phyloP scores from a whole-genome alignment of 2,329 filamentous ascomycete species.

The Nemania diffusa region DNA sequence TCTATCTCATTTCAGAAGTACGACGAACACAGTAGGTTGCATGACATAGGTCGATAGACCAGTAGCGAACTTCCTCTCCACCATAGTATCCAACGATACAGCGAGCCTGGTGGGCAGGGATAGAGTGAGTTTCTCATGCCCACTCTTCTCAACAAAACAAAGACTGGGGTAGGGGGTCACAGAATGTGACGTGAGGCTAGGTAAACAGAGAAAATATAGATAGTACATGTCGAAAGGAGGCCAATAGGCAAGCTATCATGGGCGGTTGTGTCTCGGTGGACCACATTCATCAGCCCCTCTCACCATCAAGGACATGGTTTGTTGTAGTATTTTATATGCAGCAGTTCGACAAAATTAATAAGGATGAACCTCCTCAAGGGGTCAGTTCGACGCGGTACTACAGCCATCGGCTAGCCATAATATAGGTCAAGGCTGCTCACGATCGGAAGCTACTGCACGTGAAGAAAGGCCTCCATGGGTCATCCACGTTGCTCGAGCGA shows the following conservation, averaged over 20 bases:
- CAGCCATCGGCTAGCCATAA: slow-evolving; percentile 34
- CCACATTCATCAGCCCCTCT: slow-evolving; percentile 12
- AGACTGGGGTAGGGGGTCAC: slow-evolving; percentile 22
- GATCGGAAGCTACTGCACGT: slow-evolving; percentile 20
- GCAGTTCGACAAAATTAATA: slow-evolving; percentile 22
- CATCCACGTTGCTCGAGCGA: slow-evolving; percentile 29
- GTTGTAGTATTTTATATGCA: slow-evolving; percentile 24
- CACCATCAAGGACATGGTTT: slow-evolving; percentile 16
- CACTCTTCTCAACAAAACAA: slow-evolving; percentile 6
- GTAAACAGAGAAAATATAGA: slow-evolving; percentile 15
- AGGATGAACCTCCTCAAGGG: slow-evolving; percentile 33
- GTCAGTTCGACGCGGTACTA: slow-evolving; percentile 28
- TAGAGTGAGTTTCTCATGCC: slow-evolving; percentile 21
- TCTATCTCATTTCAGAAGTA: background rate
- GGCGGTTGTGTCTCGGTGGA: slow-evolving; percentile 10
- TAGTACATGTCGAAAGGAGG: background rate
- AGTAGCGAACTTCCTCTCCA: background rate
- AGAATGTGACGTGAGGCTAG: slow-evolving; percentile 37
- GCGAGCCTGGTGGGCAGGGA: slow-evolving; percentile 27
- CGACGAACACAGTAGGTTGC: background rate
- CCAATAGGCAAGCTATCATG: slow-evolving; percentile 9
- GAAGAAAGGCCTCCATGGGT: slow-evolving; percentile 4
- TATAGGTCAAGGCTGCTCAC: slow-evolving; percentile 41
- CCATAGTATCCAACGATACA: background rate
- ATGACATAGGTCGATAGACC: slow-evolving; percentile 16